phyloP scores from a whole-genome alignment of 257 asterid species.

The Solanum medicagineum region DNA sequence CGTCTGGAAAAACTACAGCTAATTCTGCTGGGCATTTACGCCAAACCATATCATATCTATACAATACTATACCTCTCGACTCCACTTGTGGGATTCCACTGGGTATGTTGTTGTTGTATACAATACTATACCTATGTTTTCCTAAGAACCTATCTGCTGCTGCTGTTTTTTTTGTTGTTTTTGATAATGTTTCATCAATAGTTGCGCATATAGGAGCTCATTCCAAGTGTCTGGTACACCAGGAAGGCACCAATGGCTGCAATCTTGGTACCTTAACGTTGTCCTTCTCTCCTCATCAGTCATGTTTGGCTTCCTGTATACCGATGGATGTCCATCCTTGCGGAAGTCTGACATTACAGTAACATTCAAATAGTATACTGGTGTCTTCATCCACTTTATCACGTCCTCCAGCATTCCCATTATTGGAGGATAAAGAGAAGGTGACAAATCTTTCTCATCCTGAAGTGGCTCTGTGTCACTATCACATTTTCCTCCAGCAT shows the following conservation, averaged over 20 bases:
- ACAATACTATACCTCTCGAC: background rate
- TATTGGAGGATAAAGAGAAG: conserved; percentile 53
- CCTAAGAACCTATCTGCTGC: background rate
- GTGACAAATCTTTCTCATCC: conserved; percentile 37
- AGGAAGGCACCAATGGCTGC: conserved; percentile 97
- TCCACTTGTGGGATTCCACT: too few species aligned
- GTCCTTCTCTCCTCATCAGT: conserved; percentile 23
- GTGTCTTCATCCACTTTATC: conserved; percentile 48
- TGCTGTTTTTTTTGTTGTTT: background rate
- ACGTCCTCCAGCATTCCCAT: conserved; percentile 62
- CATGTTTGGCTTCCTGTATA: conserved; percentile 54
- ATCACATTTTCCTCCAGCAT: conserved; percentile 83
- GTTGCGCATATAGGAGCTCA: conserved; percentile 59
- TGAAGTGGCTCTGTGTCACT: conserved; percentile 63
- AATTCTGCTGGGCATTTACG: background rate
- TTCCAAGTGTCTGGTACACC: conserved; percentile 96
- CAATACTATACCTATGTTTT: background rate
- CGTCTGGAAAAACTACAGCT: background rate
- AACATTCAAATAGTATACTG: conserved; percentile 60
- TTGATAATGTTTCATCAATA: conserved; percentile 22
- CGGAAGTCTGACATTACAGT: conserved; percentile 68
- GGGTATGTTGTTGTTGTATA: too few species aligned
- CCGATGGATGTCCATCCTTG: conserved; percentile 84
- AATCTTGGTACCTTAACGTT: conserved; percentile 45
- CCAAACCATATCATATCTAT: background rate